A percentile compares a stretch with the other conserved stretches of the same genome.
phyloP scores from a whole-genome alignment of 2,329 filamentous ascomycete genomes.

The Neocucurbitaria cava region DNA sequence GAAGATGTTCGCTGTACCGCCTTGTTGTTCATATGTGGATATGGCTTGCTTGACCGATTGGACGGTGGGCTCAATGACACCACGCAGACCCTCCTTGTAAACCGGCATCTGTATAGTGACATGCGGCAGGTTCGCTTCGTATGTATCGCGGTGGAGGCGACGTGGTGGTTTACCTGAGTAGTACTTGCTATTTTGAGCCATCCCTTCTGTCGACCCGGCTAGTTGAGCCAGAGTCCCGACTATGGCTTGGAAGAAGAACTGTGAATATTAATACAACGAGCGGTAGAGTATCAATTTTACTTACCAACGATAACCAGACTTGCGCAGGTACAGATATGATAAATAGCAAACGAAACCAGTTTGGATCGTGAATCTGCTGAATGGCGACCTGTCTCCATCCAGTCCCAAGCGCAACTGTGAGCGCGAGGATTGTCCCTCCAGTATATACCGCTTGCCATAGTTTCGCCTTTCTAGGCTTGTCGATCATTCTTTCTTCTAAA shows the following conservation, averaged over 20 bases:
- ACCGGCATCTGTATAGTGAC: slow-evolving; percentile 82
- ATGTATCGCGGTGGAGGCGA: slow-evolving; percentile 60
- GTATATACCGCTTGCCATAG: slow-evolving; percentile 64
- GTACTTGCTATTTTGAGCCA: slow-evolving; percentile 79
- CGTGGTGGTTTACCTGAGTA: slow-evolving; percentile 68
- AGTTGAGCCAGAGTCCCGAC: slow-evolving; percentile 57
- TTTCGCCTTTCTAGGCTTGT: slow-evolving; percentile 56
- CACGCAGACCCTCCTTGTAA: slow-evolving; percentile 81
- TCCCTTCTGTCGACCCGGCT: slow-evolving; percentile 76
- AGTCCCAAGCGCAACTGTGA: slow-evolving; percentile 61
- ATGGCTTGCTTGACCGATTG: slow-evolving; percentile 75
- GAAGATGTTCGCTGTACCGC: slow-evolving; percentile 72
- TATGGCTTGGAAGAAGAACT: slow-evolving; percentile 44
- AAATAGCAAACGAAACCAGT: slow-evolving; percentile 63
- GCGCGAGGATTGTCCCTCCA: slow-evolving; percentile 60
- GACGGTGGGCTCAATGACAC: slow-evolving; percentile 79
- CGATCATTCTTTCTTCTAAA: slow-evolving; percentile 40
- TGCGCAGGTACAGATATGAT: slow-evolving; percentile 61
- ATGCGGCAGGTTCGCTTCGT: slow-evolving; percentile 67
- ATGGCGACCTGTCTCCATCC: slow-evolving; percentile 64
- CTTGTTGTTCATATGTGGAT: slow-evolving; percentile 60
- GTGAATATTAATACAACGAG: slow-evolving; percentile 3
- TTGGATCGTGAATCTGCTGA: slow-evolving; percentile 61
- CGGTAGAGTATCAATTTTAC: slow-evolving; percentile 11
- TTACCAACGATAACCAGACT: slow-evolving; percentile 64